phyloP scores from a whole-genome alignment of 768 basidiomycete species.

The Mycena albidolilacea region DNA sequence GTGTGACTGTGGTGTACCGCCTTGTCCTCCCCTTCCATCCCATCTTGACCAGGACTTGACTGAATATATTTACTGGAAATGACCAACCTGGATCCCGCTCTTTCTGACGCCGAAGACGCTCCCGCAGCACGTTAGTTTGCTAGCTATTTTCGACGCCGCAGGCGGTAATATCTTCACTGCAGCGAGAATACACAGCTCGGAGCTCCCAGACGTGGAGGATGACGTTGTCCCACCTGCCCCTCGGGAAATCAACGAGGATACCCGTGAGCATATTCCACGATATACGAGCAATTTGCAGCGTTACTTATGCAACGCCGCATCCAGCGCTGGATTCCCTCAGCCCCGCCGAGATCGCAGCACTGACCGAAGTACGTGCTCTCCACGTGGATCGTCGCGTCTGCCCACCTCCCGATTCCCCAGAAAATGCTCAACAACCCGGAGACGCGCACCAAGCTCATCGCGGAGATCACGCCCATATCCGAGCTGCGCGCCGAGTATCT shows the following conservation, averaged over 20 bases:
- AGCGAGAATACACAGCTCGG: conserved; percentile 38
- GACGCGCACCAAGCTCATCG: conserved; percentile 57
- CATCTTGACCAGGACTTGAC: background rate
- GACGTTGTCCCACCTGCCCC: conserved; percentile 25
- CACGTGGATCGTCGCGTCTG: background rate
- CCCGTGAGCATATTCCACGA: conserved; percentile 23
- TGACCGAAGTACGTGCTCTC: conserved; percentile 30
- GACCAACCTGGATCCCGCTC: background rate
- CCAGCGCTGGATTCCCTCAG: conserved; percentile 36
- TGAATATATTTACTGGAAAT: background rate
- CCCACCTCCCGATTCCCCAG: background rate
- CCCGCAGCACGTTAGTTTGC: conserved; percentile 35
- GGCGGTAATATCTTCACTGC: conserved; percentile 13
- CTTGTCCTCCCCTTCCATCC: background rate
- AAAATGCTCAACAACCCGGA: conserved; percentile 38
- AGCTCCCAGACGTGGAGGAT: conserved; percentile 27
- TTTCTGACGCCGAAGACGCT: conserved; percentile 15
- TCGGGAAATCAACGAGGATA: conserved; percentile 35
- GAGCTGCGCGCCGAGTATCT: conserved; percentile 78
- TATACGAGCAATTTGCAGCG: background rate
- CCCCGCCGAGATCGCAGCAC: conserved; percentile 32
- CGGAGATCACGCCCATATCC: conserved; percentile 65
- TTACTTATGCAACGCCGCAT: background rate
- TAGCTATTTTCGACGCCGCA: conserved; percentile 12
- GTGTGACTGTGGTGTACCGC: background rate